Conservation (phyloP, 2,329 filamentous ascomycete species). For the Cordyceps fumosorosea region DNA sequence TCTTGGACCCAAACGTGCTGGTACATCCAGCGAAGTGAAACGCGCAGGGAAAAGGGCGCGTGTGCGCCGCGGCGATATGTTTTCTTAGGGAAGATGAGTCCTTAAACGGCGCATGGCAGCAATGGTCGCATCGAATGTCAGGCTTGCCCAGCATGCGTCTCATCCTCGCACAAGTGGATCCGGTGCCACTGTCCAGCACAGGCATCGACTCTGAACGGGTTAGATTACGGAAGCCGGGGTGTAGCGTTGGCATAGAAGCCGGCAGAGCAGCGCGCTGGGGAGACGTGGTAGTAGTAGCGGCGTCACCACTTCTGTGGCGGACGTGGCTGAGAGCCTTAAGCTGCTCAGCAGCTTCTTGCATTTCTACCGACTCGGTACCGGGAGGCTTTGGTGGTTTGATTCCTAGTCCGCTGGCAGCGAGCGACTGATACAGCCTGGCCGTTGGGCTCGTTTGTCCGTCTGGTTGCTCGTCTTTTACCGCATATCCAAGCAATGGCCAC, state of each 20-base stretch:
- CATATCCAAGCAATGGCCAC: background rate
- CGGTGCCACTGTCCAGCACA: slow-evolving; percentile 20
- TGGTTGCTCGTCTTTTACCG: background rate
- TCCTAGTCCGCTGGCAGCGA: slow-evolving; percentile 12
- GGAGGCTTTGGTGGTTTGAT: slow-evolving; percentile 28
- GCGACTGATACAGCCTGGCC: slow-evolving; percentile 4
- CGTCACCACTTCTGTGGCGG: slow-evolving; percentile 46
- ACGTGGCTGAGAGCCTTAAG: slow-evolving; percentile 60
- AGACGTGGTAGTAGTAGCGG: slow-evolving; percentile 8
- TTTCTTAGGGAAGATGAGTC: slow-evolving; percentile 60
- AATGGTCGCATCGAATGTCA: slow-evolving; percentile 55
- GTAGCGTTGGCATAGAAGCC: slow-evolving; percentile 9
- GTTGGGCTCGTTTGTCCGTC: slow-evolving; percentile 22
- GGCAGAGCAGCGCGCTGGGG: slow-evolving; percentile 6
- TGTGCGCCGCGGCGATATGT: slow-evolving; percentile 62
- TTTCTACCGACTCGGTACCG: slow-evolving; percentile 55
- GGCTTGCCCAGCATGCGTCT: slow-evolving; percentile 48
- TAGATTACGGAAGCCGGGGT: slow-evolving; percentile 3
- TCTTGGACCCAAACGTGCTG: slow-evolving; percentile 84
- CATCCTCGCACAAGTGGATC: slow-evolving; percentile 35
- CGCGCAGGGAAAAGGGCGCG: slow-evolving; percentile 73
- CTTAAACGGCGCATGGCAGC: slow-evolving; percentile 59
- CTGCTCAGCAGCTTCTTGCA: slow-evolving; percentile 62
- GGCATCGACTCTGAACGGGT: slow-evolving; percentile 14
- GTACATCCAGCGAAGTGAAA: slow-evolving; percentile 78